These are phyloP conservation scores for Betula pendula DNA, from an alignment of 306 rosid genomes.

Conservation along the genomic window DNA sequence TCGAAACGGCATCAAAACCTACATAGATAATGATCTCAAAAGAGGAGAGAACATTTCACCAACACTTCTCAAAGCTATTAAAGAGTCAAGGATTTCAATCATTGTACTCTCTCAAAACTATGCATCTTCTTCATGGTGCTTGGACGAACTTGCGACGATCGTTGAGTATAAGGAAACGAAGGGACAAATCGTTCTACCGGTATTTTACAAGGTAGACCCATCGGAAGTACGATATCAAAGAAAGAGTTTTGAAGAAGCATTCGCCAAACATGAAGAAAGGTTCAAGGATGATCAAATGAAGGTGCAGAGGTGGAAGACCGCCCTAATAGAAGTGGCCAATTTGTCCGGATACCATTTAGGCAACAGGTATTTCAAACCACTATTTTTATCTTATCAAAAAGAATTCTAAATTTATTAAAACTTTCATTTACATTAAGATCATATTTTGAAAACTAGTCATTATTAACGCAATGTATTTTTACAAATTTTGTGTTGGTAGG, in stretches of 20 bases:
- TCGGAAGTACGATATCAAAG: neutral
- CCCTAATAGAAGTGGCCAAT: conserved; percentile 11
- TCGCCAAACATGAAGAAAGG: neutral
- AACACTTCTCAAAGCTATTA: no score
- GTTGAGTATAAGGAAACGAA: no score
- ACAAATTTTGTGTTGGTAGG: conserved; percentile 2
- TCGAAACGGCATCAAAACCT: no score
- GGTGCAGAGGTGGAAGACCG: conserved; percentile 29
- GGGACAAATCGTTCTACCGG: neutral
- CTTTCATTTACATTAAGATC: no score
- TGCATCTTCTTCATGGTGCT: neutral
- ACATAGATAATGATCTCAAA: neutral
- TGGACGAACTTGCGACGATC: neutral
- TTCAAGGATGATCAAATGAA: conserved; percentile 19
- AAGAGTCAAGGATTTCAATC: conserved; percentile 9
- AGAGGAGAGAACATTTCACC: neutral
- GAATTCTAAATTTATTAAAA: no score
- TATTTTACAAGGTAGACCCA: neutral
- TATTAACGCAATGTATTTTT: no score
- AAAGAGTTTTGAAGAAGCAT: neutral
- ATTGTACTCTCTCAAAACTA: conserved; percentile 28
- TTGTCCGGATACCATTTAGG: conserved; percentile 16
- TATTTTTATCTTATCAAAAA: neutral
- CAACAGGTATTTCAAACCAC: conserved; percentile 14
- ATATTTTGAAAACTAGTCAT: no score